Percentiles rank a stretch among this genome's conserved stretches.
phyloP scores from a whole-genome alignment of 805 yeast species.

The Candida sonorensis region DNA sequence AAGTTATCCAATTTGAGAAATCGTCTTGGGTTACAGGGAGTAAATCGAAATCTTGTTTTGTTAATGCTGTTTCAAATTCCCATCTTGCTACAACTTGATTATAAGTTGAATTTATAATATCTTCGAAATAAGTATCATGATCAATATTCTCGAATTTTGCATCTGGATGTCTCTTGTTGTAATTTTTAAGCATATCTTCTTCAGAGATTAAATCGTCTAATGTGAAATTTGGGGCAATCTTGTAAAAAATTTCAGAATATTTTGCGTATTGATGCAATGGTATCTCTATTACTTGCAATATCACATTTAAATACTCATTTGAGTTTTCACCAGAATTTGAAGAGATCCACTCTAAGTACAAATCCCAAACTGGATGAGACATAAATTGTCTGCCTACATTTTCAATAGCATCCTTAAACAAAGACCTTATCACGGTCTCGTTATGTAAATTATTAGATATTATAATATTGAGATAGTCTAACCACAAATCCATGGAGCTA shows the following conservation, averaged over 20 bases:
- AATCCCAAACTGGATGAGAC: conserved; percentile 81
- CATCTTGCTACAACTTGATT: conserved; percentile 52
- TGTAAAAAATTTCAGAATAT: conserved; percentile 50
- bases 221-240: conserved; percentile 30
- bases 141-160: conserved; percentile 6
- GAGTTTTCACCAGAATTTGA: conserved; percentile 27
- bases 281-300: conserved; percentile 40
- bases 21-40: conserved; percentile 37
- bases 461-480: conserved; percentile 53
- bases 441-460: conserved; percentile 32
- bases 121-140: conserved; percentile 37
- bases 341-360: conserved; percentile 57
- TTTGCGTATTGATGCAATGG: conserved; percentile 87
- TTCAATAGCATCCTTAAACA: conserved; percentile 43
- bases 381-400: conserved; percentile 65
- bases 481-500: conserved; percentile 59
- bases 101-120: conserved; percentile 41
- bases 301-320: conserved; percentile 31
- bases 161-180: conserved; percentile 10
- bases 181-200: conserved; percentile 24
- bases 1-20: conserved; percentile 50
- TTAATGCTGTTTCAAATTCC: conserved; percentile 63
- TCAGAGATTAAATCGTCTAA: conserved; percentile 26
- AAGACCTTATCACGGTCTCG: conserved; percentile 27
- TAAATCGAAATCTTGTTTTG: conserved; percentile 52